phyloP scores from a whole-genome alignment of 306 rosid species.

The Gynostemma pentaphyllum region DNA sequence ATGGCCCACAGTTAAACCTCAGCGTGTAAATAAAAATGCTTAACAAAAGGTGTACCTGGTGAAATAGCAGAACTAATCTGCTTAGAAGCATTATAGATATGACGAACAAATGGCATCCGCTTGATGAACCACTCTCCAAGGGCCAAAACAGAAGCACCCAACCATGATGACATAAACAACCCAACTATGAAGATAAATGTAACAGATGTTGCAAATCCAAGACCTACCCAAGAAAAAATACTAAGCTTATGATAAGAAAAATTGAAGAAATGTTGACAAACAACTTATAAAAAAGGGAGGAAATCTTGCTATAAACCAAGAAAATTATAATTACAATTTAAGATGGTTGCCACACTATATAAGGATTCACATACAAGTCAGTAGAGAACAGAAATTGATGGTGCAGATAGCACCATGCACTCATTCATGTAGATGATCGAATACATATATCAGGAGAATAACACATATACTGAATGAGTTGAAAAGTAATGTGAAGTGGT shows the following conservation, averaged over 20 bases:
- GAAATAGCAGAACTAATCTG: conserved; percentile 91
- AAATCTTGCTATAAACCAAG: background rate
- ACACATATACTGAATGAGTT: background rate
- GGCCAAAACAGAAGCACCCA: conserved; percentile 83
- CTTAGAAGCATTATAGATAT: conserved; percentile 84
- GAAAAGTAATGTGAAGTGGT: background rate
- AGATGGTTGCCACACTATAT: background rate
- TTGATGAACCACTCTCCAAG: conserved; percentile 96
- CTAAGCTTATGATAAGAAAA: background rate
- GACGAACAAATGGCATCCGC: conserved; percentile 88
- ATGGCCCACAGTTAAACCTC: background rate
- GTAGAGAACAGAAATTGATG: background rate
- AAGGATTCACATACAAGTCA: background rate
- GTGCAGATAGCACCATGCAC: background rate
- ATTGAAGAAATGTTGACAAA: background rate
- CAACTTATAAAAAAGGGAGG: background rate
- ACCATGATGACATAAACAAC: conserved; percentile 94
- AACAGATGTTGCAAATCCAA: conserved; percentile 82
- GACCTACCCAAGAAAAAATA: conserved; percentile 37
- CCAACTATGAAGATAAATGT: conserved; percentile 81
- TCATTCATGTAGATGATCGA: background rate
- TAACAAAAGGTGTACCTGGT: conserved; percentile 46
- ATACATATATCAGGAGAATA: background rate
- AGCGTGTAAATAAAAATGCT: background rate
- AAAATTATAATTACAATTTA: background rate